A percentile compares a stretch with the other conserved stretches of the same genome.
Evolutionary conservation across 1,284 basidiomycete species (phyloP).

Genomic region (Uromyces viciae-fabae): DNA sequence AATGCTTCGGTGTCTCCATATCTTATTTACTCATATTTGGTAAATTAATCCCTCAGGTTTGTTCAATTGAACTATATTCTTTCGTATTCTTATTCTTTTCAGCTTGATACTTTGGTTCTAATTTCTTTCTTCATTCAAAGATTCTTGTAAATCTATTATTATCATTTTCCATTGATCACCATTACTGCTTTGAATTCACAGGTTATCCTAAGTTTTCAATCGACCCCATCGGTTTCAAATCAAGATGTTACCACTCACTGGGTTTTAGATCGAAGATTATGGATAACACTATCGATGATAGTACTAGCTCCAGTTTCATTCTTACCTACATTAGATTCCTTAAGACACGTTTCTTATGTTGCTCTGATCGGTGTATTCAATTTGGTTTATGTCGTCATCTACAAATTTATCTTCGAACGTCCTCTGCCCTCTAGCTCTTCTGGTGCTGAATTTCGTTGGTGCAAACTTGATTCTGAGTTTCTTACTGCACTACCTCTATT

Average conservation of each 20-base stretch:
- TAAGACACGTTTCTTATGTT: conserved; percentile 77
- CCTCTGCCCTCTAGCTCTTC: background rate
- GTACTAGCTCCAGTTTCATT: conserved; percentile 82
- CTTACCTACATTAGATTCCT: conserved; percentile 59
- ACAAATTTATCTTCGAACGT: conserved; percentile 49
- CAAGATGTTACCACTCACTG: conserved; percentile 60
- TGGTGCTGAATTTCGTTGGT: conserved; percentile 22
- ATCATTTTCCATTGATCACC: background rate
- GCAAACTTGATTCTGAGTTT: conserved; percentile 8
- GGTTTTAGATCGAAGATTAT: conserved; percentile 72
- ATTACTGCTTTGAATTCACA: too few species aligned
- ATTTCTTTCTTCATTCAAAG: conserved; percentile 53
- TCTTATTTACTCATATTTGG: conserved; percentile 62
- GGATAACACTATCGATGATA: conserved; percentile 79
- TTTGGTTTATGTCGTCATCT: conserved; percentile 59
- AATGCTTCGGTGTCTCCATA: conserved; percentile 94
- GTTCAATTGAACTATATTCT: too few species aligned
- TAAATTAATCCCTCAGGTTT: conserved; percentile 82
- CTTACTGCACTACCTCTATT: conserved; percentile 30
- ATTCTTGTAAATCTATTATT: background rate
- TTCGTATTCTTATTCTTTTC: conserved; percentile 61
- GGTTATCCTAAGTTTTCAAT: conserved; percentile 34
- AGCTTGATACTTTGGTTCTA: conserved; percentile 50
- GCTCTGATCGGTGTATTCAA: conserved; percentile 71
- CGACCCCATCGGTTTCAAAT: conserved; percentile 29